phyloP scores from a whole-genome alignment of 2,329 filamentous ascomycete genomes.

The Talaromyces piceae region DNA sequence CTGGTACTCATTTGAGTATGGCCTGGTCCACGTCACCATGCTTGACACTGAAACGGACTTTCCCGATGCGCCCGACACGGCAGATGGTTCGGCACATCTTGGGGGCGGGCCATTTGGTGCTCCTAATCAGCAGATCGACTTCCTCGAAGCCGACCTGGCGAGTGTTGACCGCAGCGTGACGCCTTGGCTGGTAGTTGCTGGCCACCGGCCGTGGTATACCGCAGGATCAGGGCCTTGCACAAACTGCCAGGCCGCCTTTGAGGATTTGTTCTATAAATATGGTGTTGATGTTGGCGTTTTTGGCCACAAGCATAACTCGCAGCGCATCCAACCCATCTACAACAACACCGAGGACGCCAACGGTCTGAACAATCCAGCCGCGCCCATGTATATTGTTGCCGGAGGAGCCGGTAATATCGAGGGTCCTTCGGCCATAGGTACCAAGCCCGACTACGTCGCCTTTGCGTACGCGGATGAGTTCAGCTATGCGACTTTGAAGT shows the following conservation, averaged over 20 bases:
- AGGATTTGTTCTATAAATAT: slow-evolving; percentile 48
- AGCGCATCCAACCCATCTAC: slow-evolving; percentile 38
- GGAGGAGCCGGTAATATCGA: slow-evolving; percentile 53
- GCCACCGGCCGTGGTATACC: slow-evolving; percentile 44
- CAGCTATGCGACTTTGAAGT: slow-evolving; percentile 44
- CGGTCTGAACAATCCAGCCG: slow-evolving; percentile 44
- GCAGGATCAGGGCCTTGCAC: slow-evolving; percentile 31
- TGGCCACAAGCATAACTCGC: slow-evolving; percentile 53
- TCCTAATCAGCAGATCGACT: slow-evolving; percentile 45
- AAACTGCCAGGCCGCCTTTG: slow-evolving; percentile 47
- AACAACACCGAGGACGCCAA: slow-evolving; percentile 34
- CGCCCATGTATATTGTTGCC: slow-evolving; percentile 50
- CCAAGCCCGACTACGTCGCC: slow-evolving; percentile 36
- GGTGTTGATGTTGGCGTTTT: slow-evolving; percentile 52
- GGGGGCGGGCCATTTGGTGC: slow-evolving; percentile 46
- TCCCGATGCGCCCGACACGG: slow-evolving; percentile 40
- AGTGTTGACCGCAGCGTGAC: slow-evolving; percentile 50
- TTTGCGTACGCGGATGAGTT: slow-evolving; percentile 33
- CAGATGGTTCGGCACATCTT: slow-evolving; percentile 35
- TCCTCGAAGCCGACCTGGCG: slow-evolving; percentile 49
- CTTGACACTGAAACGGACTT: slow-evolving; percentile 55
- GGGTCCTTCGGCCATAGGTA: slow-evolving; percentile 39
- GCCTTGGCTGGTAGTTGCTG: slow-evolving; percentile 46
- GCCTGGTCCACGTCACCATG: slow-evolving; percentile 49
- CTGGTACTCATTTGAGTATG: slow-evolving; percentile 56